A percentile compares a stretch with the other conserved stretches of the same genome.
Evolutionary conservation across 2,329 filamentous ascomycete genomes (phyloP).

Genomic region (Alternaria infectoria): DNA sequence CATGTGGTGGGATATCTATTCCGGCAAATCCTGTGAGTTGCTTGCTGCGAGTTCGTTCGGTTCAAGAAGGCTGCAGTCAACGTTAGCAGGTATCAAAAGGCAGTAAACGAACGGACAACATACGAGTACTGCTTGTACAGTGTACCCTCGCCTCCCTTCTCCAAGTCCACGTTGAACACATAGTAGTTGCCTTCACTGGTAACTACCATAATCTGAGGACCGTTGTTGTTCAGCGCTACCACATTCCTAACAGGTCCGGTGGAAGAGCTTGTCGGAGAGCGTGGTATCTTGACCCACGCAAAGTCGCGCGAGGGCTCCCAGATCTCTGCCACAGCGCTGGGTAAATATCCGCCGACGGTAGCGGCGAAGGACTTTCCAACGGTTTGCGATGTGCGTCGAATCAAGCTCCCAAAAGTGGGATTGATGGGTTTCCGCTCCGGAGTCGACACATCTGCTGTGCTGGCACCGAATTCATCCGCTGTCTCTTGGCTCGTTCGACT

Average conservation of each 20-base stretch:
- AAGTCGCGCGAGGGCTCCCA: conserved; percentile 97
- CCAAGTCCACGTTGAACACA: conserved; percentile 93
- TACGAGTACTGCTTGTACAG: conserved; percentile 93
- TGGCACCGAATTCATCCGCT: conserved; percentile 52
- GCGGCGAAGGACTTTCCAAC: conserved; percentile 89
- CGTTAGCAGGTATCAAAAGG: conserved; percentile 18
- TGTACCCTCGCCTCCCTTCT: conserved; percentile 90
- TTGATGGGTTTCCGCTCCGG: conserved; percentile 56
- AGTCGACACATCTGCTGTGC: conserved; percentile 34
- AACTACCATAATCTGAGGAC: conserved; percentile 96
- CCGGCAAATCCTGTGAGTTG: conserved; percentile 37
- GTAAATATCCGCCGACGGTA: conserved; percentile 88
- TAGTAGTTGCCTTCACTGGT: conserved; percentile 96
- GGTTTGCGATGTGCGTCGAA: conserved; percentile 92
- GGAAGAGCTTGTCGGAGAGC: conserved; percentile 52
- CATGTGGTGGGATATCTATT: conserved; percentile 22
- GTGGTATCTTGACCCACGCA: conserved; percentile 93
- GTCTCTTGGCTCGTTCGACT: conserved; percentile 51
- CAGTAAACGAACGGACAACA: conserved; percentile 50
- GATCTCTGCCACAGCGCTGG: conserved; percentile 93
- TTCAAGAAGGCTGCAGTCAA: conserved; percentile 38
- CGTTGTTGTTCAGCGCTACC: conserved; percentile 95
- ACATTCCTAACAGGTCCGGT: conserved; percentile 75
- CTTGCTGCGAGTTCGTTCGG: conserved; percentile 43
- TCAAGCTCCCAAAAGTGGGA: conserved; percentile 85